A percentile compares a stretch with the other conserved stretches of the same genome.
These are phyloP conservation scores for Neckera pumila DNA, from an alignment of 225 moss, liverwort and hornwort species.

Conservation along the genomic window DNA sequence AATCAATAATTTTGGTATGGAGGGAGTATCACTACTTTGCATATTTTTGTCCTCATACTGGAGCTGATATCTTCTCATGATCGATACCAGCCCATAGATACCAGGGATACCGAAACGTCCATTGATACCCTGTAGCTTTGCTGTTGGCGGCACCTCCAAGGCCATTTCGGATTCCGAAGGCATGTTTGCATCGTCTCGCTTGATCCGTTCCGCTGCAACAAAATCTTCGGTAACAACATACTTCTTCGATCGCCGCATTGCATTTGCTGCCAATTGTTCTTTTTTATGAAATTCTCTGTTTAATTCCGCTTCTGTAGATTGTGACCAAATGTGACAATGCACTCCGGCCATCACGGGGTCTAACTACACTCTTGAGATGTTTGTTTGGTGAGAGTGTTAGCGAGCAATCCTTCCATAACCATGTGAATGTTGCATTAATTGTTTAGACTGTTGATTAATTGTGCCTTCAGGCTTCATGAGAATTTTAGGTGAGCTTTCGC, in stretches of 20 bases:
- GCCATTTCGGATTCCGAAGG: background rate
- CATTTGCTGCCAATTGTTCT: background rate
- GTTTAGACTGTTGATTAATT: background rate
- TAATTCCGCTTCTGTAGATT: background rate
- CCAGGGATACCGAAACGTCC: background rate
- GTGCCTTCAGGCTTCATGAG: background rate
- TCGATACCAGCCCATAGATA: background rate
- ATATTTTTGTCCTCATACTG: too few relatives aligned
- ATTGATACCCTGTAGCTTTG: background rate
- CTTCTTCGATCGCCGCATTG: background rate
- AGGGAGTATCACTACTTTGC: too few relatives aligned
- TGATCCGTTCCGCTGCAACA: background rate
- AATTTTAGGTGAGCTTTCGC: background rate
- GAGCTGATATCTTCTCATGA: too few relatives aligned
- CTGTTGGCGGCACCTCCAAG: background rate
- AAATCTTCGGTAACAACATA: background rate
- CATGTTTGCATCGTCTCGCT: background rate
- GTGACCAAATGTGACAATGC: background rate
- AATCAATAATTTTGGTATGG: too few relatives aligned
- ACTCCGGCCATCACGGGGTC: background rate
- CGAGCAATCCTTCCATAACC: background rate
- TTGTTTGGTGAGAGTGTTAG: background rate
- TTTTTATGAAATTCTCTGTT: background rate
- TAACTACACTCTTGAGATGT: background rate
- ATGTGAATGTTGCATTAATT: background rate